phyloP scores from a whole-genome alignment of 208 protist genomes.

The Trypanosoma platydactyli region DNA sequence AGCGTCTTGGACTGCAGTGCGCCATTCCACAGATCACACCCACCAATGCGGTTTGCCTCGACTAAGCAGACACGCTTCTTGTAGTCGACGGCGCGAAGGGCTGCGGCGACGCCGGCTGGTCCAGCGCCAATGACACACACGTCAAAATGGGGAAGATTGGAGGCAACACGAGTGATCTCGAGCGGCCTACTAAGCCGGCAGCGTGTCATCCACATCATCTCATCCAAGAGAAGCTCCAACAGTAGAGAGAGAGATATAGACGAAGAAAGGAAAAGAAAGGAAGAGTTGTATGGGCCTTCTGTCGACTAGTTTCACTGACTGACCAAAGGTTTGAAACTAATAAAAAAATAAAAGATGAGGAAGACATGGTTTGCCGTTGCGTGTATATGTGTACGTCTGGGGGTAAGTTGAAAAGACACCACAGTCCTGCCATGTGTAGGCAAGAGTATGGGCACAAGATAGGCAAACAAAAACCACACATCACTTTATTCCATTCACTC shows the following conservation, averaged over 20 bases:
- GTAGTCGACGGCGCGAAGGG: conserved; percentile 54
- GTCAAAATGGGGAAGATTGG: conserved; percentile 58
- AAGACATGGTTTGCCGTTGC: background rate
- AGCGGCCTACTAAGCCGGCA: conserved; percentile 29
- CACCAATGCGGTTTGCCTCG: conserved; percentile 52
- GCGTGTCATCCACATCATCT: conserved; percentile 31
- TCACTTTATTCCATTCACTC: too few species aligned
- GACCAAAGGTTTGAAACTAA: background rate
- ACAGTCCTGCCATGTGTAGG: too few species aligned
- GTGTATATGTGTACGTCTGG: too few species aligned
- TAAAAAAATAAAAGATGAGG: background rate
- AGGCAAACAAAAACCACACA: too few species aligned
- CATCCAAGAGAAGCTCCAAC: background rate
- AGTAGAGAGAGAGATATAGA: conserved; percentile 9
- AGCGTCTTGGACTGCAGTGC: conserved; percentile 73
- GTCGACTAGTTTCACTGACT: background rate
- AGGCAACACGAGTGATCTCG: conserved; percentile 43
- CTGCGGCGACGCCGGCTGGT: conserved; percentile 57
- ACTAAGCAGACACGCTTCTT: conserved; percentile 65
- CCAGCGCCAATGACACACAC: conserved; percentile 74
- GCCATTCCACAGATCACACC: conserved; percentile 68
- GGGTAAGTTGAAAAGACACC: too few species aligned
- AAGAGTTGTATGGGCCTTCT: background rate
- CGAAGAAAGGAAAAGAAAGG: conserved; percentile 11
- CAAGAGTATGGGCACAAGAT: too few species aligned